Evolutionary conservation across 164 flowering plant genomes (phyloP).

Genomic region (Buxus sempervirens): DNA sequence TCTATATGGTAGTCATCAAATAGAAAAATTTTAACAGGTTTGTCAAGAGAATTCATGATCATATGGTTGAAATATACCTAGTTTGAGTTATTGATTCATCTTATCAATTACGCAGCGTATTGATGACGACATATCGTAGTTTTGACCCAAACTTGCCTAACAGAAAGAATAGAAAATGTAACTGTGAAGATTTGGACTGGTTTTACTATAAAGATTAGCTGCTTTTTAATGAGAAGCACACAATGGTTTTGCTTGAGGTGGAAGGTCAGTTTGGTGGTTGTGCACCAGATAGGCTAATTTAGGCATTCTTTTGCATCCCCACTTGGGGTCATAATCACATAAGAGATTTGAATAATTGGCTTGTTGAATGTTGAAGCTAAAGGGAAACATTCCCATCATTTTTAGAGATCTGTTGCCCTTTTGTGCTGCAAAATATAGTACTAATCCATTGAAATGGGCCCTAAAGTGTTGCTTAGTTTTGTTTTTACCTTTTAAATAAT

Average conservation of each 20-base stretch:
- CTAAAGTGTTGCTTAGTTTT: too few species aligned
- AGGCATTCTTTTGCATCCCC: slow-evolving; percentile 12
- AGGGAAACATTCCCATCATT: neutral
- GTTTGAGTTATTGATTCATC: neutral
- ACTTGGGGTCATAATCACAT: slow-evolving; percentile 11
- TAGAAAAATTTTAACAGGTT: too few species aligned
- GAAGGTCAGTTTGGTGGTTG: slow-evolving; percentile 23
- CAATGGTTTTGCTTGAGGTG: slow-evolving; percentile 12
- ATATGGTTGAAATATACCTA: neutral
- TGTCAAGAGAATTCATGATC: neutral
- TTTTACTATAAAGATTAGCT: slow-evolving; percentile 3
- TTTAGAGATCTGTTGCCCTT: too few species aligned
- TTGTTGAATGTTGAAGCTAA: neutral
- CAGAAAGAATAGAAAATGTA: neutral
- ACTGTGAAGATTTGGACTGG: neutral
- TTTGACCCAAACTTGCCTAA: slow-evolving; percentile 5
- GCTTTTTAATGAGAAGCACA: slow-evolving; percentile 9
- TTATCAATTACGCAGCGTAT: neutral
- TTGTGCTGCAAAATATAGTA: too few species aligned
- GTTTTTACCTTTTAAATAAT: too few species aligned
- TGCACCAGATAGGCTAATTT: slow-evolving; percentile 18
- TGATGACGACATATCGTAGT: neutral
- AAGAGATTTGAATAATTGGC: neutral
- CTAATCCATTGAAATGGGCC: too few species aligned
- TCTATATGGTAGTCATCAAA: too few species aligned